phyloP scores from a whole-genome alignment of 768 basidiomycete genomes.

The Russula compacta region DNA sequence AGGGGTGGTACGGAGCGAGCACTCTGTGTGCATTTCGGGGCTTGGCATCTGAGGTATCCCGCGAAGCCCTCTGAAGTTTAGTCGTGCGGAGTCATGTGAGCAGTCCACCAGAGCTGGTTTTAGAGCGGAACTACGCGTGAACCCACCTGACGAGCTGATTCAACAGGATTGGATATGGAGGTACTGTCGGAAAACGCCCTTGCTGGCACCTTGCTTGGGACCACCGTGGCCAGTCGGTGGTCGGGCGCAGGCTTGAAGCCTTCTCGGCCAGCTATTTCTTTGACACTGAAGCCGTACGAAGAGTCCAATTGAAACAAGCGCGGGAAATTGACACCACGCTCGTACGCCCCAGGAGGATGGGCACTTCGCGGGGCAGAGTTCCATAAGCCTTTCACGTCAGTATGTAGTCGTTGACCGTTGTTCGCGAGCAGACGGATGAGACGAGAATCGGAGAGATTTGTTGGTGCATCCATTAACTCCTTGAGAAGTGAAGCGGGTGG shows the following conservation, averaged over 20 bases:
- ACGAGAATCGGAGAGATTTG: slow-evolving; percentile 1
- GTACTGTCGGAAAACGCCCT: not conserved
- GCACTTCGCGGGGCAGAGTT: slow-evolving; percentile 16
- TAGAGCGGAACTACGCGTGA: not conserved
- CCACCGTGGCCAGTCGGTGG: not conserved
- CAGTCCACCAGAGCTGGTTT: not conserved
- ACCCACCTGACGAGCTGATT: slow-evolving; percentile 8
- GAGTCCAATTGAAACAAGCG: slow-evolving; percentile 13
- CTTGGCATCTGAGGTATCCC: not conserved
- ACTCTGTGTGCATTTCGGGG: not conserved
- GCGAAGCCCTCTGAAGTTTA: not conserved
- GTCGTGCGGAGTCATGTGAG: slow-evolving; percentile 3
- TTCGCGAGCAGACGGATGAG: slow-evolving; percentile 7
- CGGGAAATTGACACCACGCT: slow-evolving; percentile 8
- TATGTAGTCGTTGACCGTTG: slow-evolving; percentile 10
- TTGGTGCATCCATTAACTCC: slow-evolving; percentile 4
- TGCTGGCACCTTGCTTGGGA: not conserved
- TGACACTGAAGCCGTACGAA: not conserved
- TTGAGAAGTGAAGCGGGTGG: not conserved
- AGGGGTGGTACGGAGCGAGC: not conserved
- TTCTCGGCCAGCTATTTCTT: not conserved
- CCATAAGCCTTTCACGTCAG: slow-evolving; percentile 15
- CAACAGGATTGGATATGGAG: not conserved
- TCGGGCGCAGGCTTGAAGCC: not conserved
- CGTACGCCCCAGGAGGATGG: slow-evolving; percentile 11